A percentile compares a stretch with the other conserved stretches of the same genome.
Conservation (phyloP, 495 filamentous ascomycete genomes). For the Viridothelium virens region DNA sequence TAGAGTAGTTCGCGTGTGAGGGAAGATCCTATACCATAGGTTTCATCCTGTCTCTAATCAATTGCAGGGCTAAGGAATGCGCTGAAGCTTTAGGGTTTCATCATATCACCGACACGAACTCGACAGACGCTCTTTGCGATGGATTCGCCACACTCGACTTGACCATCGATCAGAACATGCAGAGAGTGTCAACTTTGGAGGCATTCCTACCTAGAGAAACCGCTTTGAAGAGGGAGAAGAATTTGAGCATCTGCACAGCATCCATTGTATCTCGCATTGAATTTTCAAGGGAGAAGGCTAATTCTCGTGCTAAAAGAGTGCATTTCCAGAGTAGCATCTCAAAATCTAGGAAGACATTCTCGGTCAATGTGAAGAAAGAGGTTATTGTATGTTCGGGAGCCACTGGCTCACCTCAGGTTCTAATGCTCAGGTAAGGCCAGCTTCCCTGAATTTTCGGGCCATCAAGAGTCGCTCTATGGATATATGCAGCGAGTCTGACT, state of each 20-base stretch:
- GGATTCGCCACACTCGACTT: neutral
- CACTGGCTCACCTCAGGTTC: neutral
- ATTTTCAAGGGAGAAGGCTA: neutral
- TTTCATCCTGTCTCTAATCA: neutral
- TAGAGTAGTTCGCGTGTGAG: neutral
- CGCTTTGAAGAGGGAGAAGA: neutral
- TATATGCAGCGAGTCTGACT: neutral
- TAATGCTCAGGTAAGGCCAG: neutral
- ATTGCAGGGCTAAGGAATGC: neutral
- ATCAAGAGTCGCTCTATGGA: neutral
- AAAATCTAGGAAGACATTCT: neutral
- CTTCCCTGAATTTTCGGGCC: neutral
- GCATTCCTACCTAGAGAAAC: neutral
- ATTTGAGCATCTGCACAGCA: neutral
- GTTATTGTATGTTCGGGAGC: neutral
- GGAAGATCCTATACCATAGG: too few relatives aligned
- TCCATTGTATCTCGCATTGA: neutral
- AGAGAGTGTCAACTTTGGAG: neutral
- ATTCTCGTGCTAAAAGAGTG: neutral
- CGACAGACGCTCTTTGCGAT: neutral
- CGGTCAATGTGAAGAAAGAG: neutral
- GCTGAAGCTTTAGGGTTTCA: neutral
- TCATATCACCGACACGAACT: neutral
- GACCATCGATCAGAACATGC: neutral
- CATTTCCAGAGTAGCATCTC: neutral